Conservation (phyloP, 768 basidiomycete species). For the Leccinum rimulosum region DNA sequence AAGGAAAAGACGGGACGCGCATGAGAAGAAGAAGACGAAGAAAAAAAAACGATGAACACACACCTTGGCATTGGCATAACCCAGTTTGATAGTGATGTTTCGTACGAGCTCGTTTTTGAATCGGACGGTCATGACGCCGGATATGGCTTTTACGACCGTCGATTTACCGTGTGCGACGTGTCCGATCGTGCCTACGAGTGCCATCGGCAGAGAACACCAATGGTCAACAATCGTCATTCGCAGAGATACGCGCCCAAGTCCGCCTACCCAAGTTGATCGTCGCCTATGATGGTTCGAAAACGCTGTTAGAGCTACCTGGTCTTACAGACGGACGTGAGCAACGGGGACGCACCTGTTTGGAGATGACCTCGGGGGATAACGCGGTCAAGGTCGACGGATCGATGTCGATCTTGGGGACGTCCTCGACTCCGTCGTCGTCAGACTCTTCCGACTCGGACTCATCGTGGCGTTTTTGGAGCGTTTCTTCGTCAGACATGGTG, state of each 20-base stretch:
- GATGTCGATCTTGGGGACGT: conserved; percentile 66
- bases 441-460: conserved; percentile 75
- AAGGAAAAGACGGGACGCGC: background rate
- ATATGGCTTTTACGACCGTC: conserved; percentile 97
- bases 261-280: conserved; percentile 85
- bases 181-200: conserved; percentile 83
- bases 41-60: conserved; percentile 22
- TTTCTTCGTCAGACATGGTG: conserved; percentile 69
- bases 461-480: conserved; percentile 57
- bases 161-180: conserved; percentile 99
- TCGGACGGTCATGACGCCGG: conserved; percentile 95
- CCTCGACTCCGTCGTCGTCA: conserved; percentile 46
- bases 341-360: conserved; percentile 71
- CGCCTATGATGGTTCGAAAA: conserved; percentile 52
- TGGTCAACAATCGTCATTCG: background rate
- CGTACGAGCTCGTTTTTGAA: conserved; percentile 99
- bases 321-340: background rate
- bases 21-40: background rate
- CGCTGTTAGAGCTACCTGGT: background rate
- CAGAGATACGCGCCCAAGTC: background rate
- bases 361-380: conserved; percentile 85
- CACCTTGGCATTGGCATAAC: conserved; percentile 98
- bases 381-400: conserved; percentile 83
- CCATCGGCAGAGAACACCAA: background rate
- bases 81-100: conserved; percentile 89